Percentiles rank a stretch among this genome's conserved stretches.
Conservation (phyloP, 257 asterid species). For the Nicotiana knightiana region DNA sequence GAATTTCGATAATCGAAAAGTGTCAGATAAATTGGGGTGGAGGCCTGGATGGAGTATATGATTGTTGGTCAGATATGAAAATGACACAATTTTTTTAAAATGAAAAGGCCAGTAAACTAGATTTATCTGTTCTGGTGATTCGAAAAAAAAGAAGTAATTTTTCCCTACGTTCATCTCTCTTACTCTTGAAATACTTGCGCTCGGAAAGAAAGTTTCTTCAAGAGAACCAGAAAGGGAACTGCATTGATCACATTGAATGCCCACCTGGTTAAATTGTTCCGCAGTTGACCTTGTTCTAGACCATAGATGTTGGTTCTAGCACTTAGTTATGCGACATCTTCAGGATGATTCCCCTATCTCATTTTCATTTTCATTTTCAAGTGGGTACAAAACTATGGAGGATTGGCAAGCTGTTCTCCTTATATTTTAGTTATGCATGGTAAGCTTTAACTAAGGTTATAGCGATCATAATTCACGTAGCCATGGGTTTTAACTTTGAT, state of each 20-base stretch:
- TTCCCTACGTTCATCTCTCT: not conserved
- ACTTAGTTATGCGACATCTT: not conserved
- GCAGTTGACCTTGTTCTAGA: constrained; percentile 6
- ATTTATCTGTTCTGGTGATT: not conserved
- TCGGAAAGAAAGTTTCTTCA: not conserved
- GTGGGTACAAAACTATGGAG: not conserved
- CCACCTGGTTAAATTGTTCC: not conserved
- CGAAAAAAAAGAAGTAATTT: not conserved
- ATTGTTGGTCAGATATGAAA: not conserved
- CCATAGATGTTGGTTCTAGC: constrained; percentile 1
- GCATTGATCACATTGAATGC: not conserved
- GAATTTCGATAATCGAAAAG: no score
- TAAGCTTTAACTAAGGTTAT: not conserved
- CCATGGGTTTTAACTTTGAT: not conserved
- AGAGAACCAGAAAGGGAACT: not conserved
- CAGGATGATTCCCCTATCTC: not conserved
- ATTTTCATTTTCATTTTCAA: not conserved
- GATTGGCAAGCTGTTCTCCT: not conserved
- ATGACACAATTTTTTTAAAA: not conserved
- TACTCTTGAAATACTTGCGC: not conserved
- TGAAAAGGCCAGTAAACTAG: not conserved
- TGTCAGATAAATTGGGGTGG: no score
- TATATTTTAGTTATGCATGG: not conserved
- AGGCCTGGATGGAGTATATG: not conserved
- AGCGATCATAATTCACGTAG: not conserved